Percentiles rank a stretch among this genome's conserved stretches.
phyloP scores from a whole-genome alignment of 495 filamentous ascomycete species.

The Neurospora intermedia region DNA sequence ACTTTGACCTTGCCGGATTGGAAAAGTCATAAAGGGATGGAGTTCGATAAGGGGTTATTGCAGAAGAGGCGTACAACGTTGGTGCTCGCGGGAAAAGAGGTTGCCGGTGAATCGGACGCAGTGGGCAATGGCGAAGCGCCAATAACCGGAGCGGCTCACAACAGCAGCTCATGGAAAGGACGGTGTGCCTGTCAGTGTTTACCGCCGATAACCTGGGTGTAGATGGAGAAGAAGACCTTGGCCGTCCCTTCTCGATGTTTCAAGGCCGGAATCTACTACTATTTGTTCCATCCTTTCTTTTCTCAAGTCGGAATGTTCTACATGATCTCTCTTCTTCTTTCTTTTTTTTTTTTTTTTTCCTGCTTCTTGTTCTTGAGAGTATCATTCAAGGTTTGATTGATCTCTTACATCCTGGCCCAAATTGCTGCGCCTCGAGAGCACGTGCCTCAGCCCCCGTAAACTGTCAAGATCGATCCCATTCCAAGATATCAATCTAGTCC shows the following conservation, averaged over 20 bases:
- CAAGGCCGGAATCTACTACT: neutral
- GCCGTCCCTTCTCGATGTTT: neutral
- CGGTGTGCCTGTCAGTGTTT: neutral
- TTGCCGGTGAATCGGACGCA: neutral
- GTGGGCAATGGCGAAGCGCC: neutral
- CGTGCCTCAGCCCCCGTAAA: neutral
- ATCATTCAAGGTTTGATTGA: constrained; percentile 12
- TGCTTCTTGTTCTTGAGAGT: neutral
- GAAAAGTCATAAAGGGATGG: constrained; percentile 4
- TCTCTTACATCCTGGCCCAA: neutral
- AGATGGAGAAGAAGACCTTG: neutral
- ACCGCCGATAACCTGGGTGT: neutral
- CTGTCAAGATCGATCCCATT: neutral
- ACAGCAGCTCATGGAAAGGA: neutral
- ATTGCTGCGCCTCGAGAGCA: neutral
- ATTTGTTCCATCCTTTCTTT: neutral
- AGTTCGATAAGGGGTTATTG: neutral
- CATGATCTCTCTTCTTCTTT: constrained; percentile 1
- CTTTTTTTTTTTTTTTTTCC: neutral
- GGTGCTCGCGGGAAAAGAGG: constrained; percentile 43
- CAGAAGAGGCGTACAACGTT: constrained; percentile 30
- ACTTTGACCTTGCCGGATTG: constrained; percentile 14
- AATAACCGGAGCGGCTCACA: neutral
- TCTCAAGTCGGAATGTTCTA: neutral
- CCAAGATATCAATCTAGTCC: neutral